Evolutionary conservation across 2,329 filamentous ascomycete species (phyloP).

Genomic region (Curvularia sp.): DNA sequence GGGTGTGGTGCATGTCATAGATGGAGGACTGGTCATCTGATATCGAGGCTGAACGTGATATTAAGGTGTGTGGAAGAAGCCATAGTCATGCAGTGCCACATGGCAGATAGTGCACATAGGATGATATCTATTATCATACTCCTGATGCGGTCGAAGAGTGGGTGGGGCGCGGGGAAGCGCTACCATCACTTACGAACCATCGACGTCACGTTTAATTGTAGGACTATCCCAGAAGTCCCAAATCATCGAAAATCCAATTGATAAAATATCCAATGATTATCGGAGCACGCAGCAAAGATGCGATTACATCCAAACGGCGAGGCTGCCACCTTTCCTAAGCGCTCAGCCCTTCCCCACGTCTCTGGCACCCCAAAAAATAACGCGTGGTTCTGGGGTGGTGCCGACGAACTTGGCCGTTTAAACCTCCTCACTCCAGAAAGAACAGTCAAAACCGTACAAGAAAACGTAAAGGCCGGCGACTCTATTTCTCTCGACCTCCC

Average conservation of each 20-base stretch:
- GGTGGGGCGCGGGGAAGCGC: constrained; percentile 6
- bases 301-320: constrained; percentile 31
- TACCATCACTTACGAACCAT: constrained; percentile 1
- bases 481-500: constrained; percentile 67
- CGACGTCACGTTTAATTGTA: constrained; percentile 8
- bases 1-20: constrained; percentile 53
- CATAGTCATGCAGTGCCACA: background rate
- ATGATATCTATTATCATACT: constrained; percentile 3
- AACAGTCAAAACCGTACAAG: constrained; percentile 59
- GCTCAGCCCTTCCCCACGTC: constrained; percentile 28
- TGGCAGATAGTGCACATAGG: background rate
- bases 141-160: constrained; percentile 2
- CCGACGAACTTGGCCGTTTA: constrained; percentile 61
- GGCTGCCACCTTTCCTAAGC: constrained; percentile 30
- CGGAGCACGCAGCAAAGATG: constrained; percentile 15
- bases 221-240: background rate
- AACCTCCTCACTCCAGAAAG: constrained; percentile 66
- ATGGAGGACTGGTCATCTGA: constrained; percentile 28
- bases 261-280: background rate
- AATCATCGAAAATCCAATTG: background rate
- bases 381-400: constrained; percentile 38
- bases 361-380: constrained; percentile 32
- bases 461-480: constrained; percentile 60
- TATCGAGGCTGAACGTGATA: background rate
- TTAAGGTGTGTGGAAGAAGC: background rate